phyloP scores from a whole-genome alignment of 305 asterid species.

The Rubia tinctorum region DNA sequence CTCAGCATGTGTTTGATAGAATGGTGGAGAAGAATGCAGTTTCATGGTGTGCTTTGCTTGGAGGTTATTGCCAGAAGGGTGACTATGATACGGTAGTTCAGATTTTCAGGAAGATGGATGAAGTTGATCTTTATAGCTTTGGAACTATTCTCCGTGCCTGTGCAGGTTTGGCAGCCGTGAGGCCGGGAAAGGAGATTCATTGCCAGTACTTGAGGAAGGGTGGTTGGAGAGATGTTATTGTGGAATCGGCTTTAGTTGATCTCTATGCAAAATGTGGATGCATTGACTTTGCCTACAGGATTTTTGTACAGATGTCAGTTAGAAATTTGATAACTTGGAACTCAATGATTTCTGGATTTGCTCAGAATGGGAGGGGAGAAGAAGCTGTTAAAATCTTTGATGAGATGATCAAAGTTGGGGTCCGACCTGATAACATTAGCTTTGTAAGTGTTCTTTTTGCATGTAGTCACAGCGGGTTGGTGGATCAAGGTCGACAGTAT shows the following conservation, averaged over 20 bases:
- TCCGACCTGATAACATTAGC: constrained; percentile 62
- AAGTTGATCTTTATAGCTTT: constrained; percentile 60
- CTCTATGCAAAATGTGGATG: constrained; percentile 87
- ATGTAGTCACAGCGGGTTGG: constrained; percentile 83
- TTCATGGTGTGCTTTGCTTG: constrained; percentile 85
- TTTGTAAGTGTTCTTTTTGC: constrained; percentile 77
- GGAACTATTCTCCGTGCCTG: constrained; percentile 84
- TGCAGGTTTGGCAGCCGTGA: constrained; percentile 76
- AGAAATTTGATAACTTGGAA: constrained; percentile 86
- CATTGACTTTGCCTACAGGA: constrained; percentile 51
- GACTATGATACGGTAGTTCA: constrained; percentile 53
- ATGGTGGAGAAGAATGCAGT: constrained; percentile 67
- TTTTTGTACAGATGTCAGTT: constrained; percentile 57
- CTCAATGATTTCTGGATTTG: constrained; percentile 86
- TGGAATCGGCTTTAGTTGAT: constrained; percentile 90
- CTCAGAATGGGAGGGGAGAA: constrained; percentile 82
- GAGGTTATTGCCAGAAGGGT: constrained; percentile 74
- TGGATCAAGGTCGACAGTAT: constrained; percentile 58
- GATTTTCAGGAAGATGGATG: constrained; percentile 51
- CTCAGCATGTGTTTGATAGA: constrained; percentile 60
- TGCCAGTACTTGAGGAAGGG: constrained; percentile 86
- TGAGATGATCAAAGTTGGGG: constrained; percentile 53
- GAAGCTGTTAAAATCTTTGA: constrained; percentile 58
- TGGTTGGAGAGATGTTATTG: constrained; percentile 76
- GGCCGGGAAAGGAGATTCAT: constrained; percentile 80